These are phyloP conservation scores for Leptosphaerulina australis DNA, from an alignment of 2,329 filamentous ascomycete species.

Conservation along the genomic window DNA sequence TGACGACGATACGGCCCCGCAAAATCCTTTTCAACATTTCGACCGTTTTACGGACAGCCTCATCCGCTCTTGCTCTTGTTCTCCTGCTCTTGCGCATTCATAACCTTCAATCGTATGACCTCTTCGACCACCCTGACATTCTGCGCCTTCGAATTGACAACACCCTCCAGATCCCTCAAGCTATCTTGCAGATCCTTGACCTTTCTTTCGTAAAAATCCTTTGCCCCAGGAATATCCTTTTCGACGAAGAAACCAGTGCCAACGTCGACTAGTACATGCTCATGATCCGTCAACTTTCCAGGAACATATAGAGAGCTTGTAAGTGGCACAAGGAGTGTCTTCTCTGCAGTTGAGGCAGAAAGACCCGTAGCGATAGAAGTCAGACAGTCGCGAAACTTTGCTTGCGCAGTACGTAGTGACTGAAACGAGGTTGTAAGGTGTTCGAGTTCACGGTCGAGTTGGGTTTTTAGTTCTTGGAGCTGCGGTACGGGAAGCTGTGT, in stretches of 20 bases:
- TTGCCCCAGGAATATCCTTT: slow-evolving; percentile 71
- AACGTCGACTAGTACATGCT: slow-evolving; percentile 73
- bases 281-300: slow-evolving; percentile 67
- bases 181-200: slow-evolving; percentile 69
- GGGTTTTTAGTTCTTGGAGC: slow-evolving; percentile 89
- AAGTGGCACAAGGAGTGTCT: slow-evolving; percentile 83
- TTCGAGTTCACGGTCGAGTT: slow-evolving; percentile 94
- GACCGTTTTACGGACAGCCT: no score
- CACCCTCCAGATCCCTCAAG: slow-evolving; percentile 70
- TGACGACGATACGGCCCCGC: no score
- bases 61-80: slow-evolving; percentile 33
- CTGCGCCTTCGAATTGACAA: slow-evolving; percentile 76
- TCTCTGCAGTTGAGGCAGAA: slow-evolving; percentile 51
- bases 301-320: slow-evolving; percentile 95
- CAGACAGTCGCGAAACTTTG: slow-evolving; percentile 90
- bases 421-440: slow-evolving; percentile 90
- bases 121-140: slow-evolving; percentile 90
- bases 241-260: slow-evolving; percentile 95
- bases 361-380: slow-evolving; percentile 71
- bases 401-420: slow-evolving; percentile 86
- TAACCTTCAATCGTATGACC: slow-evolving; percentile 53
- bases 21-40: no score
- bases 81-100: slow-evolving; percentile 41
- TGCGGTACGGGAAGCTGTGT: slow-evolving; percentile 81
- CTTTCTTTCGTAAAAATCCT: slow-evolving; percentile 71